Conservation (phyloP, 306 rosid genomes). For the Gillenia trifoliata region DNA sequence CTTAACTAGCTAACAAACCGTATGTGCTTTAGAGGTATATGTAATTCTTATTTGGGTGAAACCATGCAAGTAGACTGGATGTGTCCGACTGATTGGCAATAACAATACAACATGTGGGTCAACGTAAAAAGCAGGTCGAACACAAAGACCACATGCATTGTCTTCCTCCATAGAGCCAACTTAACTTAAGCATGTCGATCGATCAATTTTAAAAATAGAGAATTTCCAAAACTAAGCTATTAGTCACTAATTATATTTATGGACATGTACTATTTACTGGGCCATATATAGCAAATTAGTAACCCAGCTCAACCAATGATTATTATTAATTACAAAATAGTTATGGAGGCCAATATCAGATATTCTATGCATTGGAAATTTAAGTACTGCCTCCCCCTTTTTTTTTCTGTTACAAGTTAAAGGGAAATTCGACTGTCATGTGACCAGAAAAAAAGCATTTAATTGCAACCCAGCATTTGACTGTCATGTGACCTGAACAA, state of each 20-base stretch:
- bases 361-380: neutral
- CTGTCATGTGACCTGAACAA: conserved; percentile 13
- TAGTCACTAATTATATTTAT: neutral
- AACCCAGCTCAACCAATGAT: too few relatives aligned
- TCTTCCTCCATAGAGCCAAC: conserved; percentile 16
- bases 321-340: too few relatives aligned
- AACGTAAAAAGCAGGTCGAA: conserved; percentile 25
- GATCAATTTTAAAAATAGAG: neutral
- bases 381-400: neutral
- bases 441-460: conserved; percentile 10
- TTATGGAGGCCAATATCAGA: neutral
- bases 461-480: conserved; percentile 7
- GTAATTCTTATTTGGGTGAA: neutral
- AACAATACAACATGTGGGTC: conserved; percentile 46
- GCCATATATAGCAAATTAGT: neutral
- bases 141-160: conserved; percentile 48
- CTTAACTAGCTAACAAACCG: too few relatives aligned
- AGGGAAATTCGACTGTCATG: conserved; percentile 2
- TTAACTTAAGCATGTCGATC: neutral
- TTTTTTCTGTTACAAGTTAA: too few relatives aligned
- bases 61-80: conserved; percentile 6
- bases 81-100: conserved; percentile 28
- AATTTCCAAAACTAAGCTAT: neutral
- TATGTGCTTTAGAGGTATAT: neutral
- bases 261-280: neutral